Percentiles rank a stretch among this genome's conserved stretches.
phyloP scores from a whole-genome alignment of 331 rosid genomes.

The Cydonia oblonga region DNA sequence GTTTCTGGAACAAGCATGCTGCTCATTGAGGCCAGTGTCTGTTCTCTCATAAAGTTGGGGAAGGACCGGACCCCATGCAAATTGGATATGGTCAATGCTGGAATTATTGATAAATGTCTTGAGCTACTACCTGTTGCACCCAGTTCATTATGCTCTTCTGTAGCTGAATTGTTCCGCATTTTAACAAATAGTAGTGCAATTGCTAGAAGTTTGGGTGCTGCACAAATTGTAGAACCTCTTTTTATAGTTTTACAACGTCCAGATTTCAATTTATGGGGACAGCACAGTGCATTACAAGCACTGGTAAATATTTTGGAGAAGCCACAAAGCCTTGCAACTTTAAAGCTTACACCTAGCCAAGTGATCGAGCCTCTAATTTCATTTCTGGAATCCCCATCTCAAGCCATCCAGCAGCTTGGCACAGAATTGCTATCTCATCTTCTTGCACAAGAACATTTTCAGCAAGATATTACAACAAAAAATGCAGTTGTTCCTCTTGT shows the following conservation, averaged over 20 bases:
- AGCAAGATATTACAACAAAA: constrained; percentile 88
- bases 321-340: constrained; percentile 85
- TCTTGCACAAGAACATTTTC: constrained; percentile 92
- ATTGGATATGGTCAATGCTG: constrained; percentile 77
- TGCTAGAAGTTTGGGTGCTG: constrained; percentile 86
- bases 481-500: constrained; percentile 93
- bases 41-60: constrained; percentile 77
- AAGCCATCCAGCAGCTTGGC: constrained; percentile 95
- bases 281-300: constrained; percentile 95
- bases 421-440: constrained; percentile 92
- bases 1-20: constrained; percentile 66
- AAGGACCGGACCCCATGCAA: constrained; percentile 79
- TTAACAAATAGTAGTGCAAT: constrained; percentile 78
- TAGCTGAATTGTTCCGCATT: constrained; percentile 91
- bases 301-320: constrained; percentile 96
- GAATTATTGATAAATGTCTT: constrained; percentile 66
- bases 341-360: constrained; percentile 88
- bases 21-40: constrained; percentile 69
- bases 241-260: constrained; percentile 71
- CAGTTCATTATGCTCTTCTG: constrained; percentile 79
- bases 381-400: constrained; percentile 86
- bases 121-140: constrained; percentile 65
- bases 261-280: constrained; percentile 92
- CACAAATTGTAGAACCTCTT: constrained; percentile 89
- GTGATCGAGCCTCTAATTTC: constrained; percentile 86